Base-by-base conservation (phyloP, 805 yeast species). In the Komagataella pseudopastoris region DNA sequence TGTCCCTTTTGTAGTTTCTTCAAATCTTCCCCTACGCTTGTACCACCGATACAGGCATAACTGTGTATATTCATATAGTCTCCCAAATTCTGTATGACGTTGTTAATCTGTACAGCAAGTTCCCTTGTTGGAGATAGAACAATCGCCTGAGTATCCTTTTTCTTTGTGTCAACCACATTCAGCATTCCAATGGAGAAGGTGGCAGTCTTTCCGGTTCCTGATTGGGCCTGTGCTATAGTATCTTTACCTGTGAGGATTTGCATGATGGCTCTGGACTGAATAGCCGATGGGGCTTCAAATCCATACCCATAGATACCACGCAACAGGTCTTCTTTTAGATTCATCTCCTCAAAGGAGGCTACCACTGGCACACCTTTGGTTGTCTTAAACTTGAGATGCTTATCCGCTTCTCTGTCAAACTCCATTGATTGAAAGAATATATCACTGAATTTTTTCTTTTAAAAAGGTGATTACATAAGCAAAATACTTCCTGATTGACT, bases 31-130 rank as follows among this genome's bases (percentile, higher is more conserved):
- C 82, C 81, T 67, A 88, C 78, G 55, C 88, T 79, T 56, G 95
- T 91, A 68, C 99, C 99, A 71, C 99, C 99, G 63, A 93, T 88
- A 71, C 96, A 91, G 51, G 98, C 96, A 68, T 93, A 97, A 62
- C 93, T 90, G 57, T 84, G 81, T 55, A 91, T 79, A 64, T 88
- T 83, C 84, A 93, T 81, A 76, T 86, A 88, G 70, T 81, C 81
- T 58, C 98, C 97, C 60, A 93, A 78, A 60, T 90, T 85, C 66
- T 83, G 76, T 51, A 91, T 88, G 60, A 93, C 99, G 67, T 83
- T 87, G 73, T 88, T 96, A 68, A 93, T 93, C 77, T 93, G 99
- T 60, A 82, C 75, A 49, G 98, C 98, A 69, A 93, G 80, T 76
- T 91, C 99, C 76, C 99, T 85, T 59, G 99, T 91, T 63, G 99